These are phyloP conservation scores for Pichia insulana DNA, from an alignment of 805 yeast genomes.

Conservation along the genomic window DNA sequence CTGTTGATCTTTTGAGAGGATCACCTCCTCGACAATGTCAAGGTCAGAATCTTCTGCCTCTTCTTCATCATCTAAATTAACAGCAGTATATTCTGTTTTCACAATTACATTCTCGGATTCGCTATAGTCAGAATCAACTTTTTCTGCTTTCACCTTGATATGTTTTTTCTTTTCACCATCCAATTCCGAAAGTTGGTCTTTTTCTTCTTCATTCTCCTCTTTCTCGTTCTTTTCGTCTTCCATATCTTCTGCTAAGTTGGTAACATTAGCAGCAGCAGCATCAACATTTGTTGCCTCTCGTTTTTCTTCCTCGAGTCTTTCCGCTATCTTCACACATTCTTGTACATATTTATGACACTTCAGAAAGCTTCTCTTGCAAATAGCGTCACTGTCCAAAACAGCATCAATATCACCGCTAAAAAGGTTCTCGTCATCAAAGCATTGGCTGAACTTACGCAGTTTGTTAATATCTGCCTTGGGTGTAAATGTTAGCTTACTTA, in stretches of 20 bases:
- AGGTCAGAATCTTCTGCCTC: background rate
- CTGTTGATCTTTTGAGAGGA: background rate
- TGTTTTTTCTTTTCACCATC: no score
- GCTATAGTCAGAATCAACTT: no score
- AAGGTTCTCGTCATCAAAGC: conserved; percentile 17
- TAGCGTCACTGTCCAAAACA: conserved; percentile 18
- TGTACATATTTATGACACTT: conserved; percentile 21
- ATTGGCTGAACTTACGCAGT: conserved; percentile 17
- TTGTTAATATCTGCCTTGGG: conserved; percentile 16
- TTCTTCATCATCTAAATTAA: background rate
- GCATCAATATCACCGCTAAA: conserved; percentile 21
- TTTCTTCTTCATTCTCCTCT: background rate
- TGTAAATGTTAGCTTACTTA: conserved; percentile 42
- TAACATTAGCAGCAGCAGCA: no score
- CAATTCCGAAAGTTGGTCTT: no score
- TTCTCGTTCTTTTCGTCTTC: conserved; percentile 5
- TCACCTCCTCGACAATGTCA: background rate
- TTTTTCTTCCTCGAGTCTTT: conserved; percentile 5
- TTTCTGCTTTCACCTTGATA: no score
- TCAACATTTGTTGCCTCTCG: no score
- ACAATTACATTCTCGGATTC: no score
- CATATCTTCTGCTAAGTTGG: no score
- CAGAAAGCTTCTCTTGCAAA: conserved; percentile 18
- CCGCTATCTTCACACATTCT: conserved; percentile 17
- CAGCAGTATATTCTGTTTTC: background rate